Conservation (phyloP, 2,329 filamentous ascomycete species). For the Parafenestella ontariensis region DNA sequence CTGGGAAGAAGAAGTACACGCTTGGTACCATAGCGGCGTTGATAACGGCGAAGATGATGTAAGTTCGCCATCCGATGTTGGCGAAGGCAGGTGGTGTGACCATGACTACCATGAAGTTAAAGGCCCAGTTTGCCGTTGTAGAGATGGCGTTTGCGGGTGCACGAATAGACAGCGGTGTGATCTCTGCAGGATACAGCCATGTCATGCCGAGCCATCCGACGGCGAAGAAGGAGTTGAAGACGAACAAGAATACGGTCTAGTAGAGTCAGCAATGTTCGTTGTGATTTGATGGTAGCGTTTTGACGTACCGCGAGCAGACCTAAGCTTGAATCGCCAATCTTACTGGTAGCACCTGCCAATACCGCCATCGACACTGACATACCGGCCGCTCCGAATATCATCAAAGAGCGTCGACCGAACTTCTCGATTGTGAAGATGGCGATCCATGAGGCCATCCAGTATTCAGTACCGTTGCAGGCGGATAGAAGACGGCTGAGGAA, state of each 20-base stretch:
- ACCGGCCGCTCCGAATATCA: conserved; percentile 48
- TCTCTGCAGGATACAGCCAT: conserved; percentile 72
- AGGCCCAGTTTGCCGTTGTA: conserved; percentile 68
- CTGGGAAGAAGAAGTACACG: conserved; percentile 68
- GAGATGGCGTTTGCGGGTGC: conserved; percentile 86
- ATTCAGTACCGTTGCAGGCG: conserved; percentile 53
- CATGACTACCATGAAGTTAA: conserved; percentile 70
- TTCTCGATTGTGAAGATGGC: conserved; percentile 51
- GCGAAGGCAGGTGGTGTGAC: conserved; percentile 68
- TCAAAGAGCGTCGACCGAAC: conserved; percentile 47
- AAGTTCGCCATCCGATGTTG: conserved; percentile 63
- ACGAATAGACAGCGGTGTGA: conserved; percentile 87
- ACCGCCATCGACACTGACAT: conserved; percentile 47
- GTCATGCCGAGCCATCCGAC: conserved; percentile 77
- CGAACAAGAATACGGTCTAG: conserved; percentile 80
- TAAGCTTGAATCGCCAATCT: conserved; percentile 29
- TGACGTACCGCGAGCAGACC: conserved; percentile 60
- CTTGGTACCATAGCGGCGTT: conserved; percentile 64
- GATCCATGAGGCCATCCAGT: conserved; percentile 53
- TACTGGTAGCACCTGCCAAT: conserved; percentile 42
- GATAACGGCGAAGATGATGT: conserved; percentile 64
- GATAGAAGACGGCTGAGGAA: conserved; percentile 47
- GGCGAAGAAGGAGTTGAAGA: conserved; percentile 93
- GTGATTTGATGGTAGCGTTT: neutral
- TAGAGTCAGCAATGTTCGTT: conserved; percentile 13